Conservation (phyloP, 768 basidiomycete species). For the Suillus cothurnatus region DNA sequence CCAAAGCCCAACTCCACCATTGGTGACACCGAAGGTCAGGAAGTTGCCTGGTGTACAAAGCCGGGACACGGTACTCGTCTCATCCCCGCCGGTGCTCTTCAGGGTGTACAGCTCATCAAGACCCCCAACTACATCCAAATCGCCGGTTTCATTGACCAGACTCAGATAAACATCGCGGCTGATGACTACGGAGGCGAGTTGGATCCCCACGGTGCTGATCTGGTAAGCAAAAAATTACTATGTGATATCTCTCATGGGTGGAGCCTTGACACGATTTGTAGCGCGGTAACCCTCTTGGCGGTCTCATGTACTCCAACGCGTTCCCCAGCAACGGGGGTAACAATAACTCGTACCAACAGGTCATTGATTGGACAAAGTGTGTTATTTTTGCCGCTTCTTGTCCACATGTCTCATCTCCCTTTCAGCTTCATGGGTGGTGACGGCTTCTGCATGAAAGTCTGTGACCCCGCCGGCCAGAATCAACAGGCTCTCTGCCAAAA, state of each 20-base stretch:
- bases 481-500: constrained; percentile 65
- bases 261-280: constrained; percentile 30
- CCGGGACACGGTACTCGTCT: constrained; percentile 69
- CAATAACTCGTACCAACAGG: constrained; percentile 51
- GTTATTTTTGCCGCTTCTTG: constrained; percentile 19
- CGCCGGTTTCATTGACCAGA: constrained; percentile 66
- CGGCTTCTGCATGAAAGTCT: constrained; percentile 71
- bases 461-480: constrained; percentile 58
- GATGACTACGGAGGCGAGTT: constrained; percentile 71
- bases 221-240: constrained; percentile 30
- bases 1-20: constrained; percentile 53
- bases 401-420: constrained; percentile 11
- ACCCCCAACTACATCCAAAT: constrained; percentile 63
- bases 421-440: constrained; percentile 71
- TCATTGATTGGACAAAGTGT: constrained; percentile 70
- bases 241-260: constrained; percentile 33
- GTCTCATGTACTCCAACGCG: constrained; percentile 59
- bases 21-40: constrained; percentile 66
- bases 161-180: constrained; percentile 49
- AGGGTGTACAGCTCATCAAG: constrained; percentile 63
- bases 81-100: constrained; percentile 66
- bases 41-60: constrained; percentile 80
- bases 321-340: constrained; percentile 44
- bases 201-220: constrained; percentile 71
- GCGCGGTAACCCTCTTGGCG: constrained; percentile 76